Conservation (phyloP, 202 grass and related monocot species). For the Hordeum pubiflorum region DNA sequence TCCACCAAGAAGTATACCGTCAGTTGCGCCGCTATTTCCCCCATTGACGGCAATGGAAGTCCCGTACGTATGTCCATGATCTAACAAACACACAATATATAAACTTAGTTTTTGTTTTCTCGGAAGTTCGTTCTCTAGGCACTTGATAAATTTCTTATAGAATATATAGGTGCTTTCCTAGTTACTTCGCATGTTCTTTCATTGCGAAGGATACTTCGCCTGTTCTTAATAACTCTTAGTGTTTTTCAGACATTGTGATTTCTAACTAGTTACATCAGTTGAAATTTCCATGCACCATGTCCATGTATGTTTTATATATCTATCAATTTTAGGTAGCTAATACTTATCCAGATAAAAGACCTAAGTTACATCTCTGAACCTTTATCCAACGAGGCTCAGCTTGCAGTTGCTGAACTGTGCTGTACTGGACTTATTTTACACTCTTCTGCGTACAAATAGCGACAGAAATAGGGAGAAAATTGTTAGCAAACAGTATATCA, state of each 20-base stretch:
- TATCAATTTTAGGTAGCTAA: not conserved
- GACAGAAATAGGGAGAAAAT: not conserved
- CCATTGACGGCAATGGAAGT: conserved; percentile 46
- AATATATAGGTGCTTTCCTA: not conserved
- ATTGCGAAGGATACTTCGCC: not conserved
- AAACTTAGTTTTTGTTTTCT: not conserved
- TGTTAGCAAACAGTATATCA: not conserved
- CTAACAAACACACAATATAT: not conserved
- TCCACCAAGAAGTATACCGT: conserved; percentile 48
- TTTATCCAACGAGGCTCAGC: not conserved
- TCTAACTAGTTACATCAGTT: not conserved
- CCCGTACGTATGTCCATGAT: conserved; percentile 46
- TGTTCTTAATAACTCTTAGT: not conserved
- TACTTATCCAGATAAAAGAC: not conserved
- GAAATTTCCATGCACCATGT: not conserved
- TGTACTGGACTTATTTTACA: not conserved
- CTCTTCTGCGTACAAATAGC: not conserved
- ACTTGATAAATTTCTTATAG: not conserved
- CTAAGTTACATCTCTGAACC: not conserved
- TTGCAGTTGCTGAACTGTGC: not conserved
- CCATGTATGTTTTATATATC: not conserved
- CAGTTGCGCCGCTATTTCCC: conserved; percentile 39
- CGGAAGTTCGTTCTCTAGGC: not conserved
- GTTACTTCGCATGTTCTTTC: not conserved
- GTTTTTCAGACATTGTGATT: not conserved